phyloP scores from a whole-genome alignment of 192 early-diverging fungal genomes.

The Lobosporangium transversale region DNA sequence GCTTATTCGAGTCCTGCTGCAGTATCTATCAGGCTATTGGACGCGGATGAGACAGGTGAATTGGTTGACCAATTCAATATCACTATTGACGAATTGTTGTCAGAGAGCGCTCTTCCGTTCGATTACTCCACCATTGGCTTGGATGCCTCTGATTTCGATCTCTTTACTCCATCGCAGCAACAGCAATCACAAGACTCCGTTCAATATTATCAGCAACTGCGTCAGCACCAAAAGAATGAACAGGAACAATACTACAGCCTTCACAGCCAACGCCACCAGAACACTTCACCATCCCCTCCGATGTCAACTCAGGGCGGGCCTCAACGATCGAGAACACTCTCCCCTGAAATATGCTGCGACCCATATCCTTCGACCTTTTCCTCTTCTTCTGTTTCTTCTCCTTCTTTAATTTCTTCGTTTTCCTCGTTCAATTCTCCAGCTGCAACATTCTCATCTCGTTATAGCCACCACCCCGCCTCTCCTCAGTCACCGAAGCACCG shows the following conservation, averaged over 20 bases:
- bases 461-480: too few species aligned
- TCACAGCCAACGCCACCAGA: conserved; percentile 2
- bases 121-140: not conserved
- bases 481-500: not conserved
- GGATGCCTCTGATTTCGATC: conserved; percentile 1
- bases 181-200: not conserved
- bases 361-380: conserved; percentile 5
- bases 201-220: conserved; percentile 19
- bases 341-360: conserved; percentile 5
- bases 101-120: conserved; percentile 1
- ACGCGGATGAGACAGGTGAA: conserved; percentile 18
- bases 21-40: conserved; percentile 11
- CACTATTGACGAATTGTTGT: conserved; percentile 26
- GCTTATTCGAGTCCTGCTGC: conserved; percentile 17
- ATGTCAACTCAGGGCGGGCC: conserved; percentile 1
- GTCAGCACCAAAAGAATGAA: not conserved
- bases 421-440: conserved; percentile 2
- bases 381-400: conserved; percentile 7
- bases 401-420: not conserved
- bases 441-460: not conserved
- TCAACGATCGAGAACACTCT: conserved; percentile 10
- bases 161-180: conserved; percentile 13
- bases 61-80: conserved; percentile 25
- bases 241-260: conserved; percentile 11
- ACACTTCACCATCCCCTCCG: not conserved